phyloP scores from a whole-genome alignment of 345 rosid genomes.

The Eutrema yunnanense region DNA sequence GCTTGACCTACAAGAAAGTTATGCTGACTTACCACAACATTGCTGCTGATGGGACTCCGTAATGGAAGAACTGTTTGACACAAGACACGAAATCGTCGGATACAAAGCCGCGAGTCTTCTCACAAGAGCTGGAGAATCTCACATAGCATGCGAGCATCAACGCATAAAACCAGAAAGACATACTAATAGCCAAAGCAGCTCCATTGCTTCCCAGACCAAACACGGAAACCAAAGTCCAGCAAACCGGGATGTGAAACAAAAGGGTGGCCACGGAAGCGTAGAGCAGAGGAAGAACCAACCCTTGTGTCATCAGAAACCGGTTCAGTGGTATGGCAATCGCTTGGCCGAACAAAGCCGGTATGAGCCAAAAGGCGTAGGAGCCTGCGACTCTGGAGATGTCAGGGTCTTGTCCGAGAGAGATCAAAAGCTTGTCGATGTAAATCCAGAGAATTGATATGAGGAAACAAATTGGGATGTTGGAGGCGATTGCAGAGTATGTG shows the following conservation, averaged over 20 bases:
- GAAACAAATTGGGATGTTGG: constrained; percentile 15
- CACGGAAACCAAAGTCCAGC: constrained; percentile 12
- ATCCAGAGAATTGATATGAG: constrained; percentile 20
- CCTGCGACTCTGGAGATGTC: constrained; percentile 21
- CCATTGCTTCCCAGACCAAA: constrained; percentile 31
- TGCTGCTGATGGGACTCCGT: constrained; percentile 44
- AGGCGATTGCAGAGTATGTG: constrained; percentile 20
- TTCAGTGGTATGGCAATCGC: constrained; percentile 15
- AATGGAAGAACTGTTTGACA: constrained; percentile 32
- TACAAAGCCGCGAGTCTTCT: constrained; percentile 23
- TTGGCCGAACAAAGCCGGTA: constrained; percentile 23
- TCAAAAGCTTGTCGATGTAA: constrained; percentile 14
- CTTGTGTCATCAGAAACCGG: constrained; percentile 18
- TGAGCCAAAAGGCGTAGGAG: constrained; percentile 21
- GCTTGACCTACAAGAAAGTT: neutral
- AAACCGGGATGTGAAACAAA: constrained; percentile 12
- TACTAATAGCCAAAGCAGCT: constrained; percentile 39
- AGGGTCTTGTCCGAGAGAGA: constrained; percentile 27
- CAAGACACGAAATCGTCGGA: constrained; percentile 2
- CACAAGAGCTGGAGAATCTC: constrained; percentile 37
- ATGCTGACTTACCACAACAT: constrained; percentile 35
- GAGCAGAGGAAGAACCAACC: constrained; percentile 23
- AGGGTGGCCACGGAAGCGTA: constrained; percentile 11
- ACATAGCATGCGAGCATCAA: constrained; percentile 33
- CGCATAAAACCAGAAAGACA: constrained; percentile 46